A percentile compares a stretch with the other conserved stretches of the same genome.
Evolutionary conservation across 371 early-diverging fungal genomes (phyloP).

Genomic region (Mucor mucedo): DNA sequence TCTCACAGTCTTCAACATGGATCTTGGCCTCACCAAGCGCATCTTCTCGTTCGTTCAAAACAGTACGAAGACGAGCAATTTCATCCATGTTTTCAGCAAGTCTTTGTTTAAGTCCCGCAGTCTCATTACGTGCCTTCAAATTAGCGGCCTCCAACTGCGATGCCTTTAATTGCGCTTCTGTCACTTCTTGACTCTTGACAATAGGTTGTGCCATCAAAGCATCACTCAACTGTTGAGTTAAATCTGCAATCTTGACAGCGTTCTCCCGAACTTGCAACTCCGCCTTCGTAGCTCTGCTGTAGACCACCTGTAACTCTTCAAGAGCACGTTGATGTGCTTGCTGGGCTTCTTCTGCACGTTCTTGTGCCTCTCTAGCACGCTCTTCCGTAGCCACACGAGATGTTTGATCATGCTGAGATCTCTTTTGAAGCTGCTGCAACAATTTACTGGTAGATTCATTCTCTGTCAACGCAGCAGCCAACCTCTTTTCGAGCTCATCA

Average conservation of each 20-base stretch:
- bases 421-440: constrained; percentile 47
- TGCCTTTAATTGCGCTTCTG: constrained; percentile 61
- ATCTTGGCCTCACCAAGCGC: constrained; percentile 51
- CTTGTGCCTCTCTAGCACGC: constrained; percentile 47
- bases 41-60: constrained; percentile 56
- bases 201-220: constrained; percentile 24
- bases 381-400: constrained; percentile 54
- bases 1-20: constrained; percentile 63
- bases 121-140: constrained; percentile 63
- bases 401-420: constrained; percentile 48
- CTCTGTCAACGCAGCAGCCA: constrained; percentile 51
- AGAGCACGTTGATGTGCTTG: constrained; percentile 58
- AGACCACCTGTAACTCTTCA: constrained; percentile 52
- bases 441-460: constrained; percentile 46
- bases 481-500: constrained; percentile 54
- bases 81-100: constrained; percentile 63
- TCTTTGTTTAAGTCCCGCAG: constrained; percentile 54
- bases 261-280: constrained; percentile 56
- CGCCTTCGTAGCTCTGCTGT: constrained; percentile 50
- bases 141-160: constrained; percentile 63
- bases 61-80: constrained; percentile 47
- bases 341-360: constrained; percentile 59
- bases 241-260: constrained; percentile 44
- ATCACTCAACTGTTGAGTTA: constrained; percentile 56
- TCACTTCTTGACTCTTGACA: constrained; percentile 37